These are phyloP conservation scores for Aspergillus niger DNA, from an alignment of 2,329 filamentous ascomycete genomes.

Conservation along the genomic window DNA sequence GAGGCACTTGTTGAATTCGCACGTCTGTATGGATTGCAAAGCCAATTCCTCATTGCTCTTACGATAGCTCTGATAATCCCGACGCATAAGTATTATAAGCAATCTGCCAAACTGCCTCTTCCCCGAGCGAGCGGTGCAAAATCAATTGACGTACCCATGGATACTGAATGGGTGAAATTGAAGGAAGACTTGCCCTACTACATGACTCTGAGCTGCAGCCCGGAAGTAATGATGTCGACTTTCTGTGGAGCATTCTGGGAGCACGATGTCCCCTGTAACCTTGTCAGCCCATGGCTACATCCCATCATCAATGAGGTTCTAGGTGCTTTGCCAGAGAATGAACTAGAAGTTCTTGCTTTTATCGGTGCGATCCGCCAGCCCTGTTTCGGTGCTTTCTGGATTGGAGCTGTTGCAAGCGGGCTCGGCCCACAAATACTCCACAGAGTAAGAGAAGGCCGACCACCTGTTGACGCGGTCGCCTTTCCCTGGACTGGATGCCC, in stretches of 20 bases:
- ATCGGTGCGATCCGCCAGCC: conserved; percentile 19
- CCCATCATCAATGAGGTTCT: conserved; percentile 16
- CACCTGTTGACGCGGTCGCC: conserved; percentile 12
- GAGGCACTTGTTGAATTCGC: conserved; percentile 17
- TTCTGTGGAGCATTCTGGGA: conserved; percentile 22
- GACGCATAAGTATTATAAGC: conserved; percentile 13
- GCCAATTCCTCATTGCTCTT: conserved; percentile 20
- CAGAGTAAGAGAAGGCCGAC: not conserved
- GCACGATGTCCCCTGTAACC: conserved; percentile 18
- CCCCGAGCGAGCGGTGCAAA: not conserved
- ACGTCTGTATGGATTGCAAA: conserved; percentile 11
- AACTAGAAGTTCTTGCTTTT: conserved; percentile 14
- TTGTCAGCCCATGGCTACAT: conserved; percentile 23
- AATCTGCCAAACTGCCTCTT: conserved; percentile 13
- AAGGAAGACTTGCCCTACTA: conserved; percentile 18
- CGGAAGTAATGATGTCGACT: conserved; percentile 16
- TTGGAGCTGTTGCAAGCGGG: conserved; percentile 14
- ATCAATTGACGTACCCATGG: fast-evolving
- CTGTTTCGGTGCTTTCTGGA: conserved; percentile 13
- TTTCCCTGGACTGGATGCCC: conserved; percentile 19
- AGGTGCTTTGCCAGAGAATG: not conserved
- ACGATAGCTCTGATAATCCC: conserved; percentile 18
- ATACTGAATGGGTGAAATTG: conserved; percentile 6
- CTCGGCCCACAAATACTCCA: conserved; percentile 12
- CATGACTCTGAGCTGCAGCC: conserved; percentile 21